These are phyloP conservation scores for Blastobotrys elegans DNA, from an alignment of 1,139 yeast genomes.

Conservation along the genomic window DNA sequence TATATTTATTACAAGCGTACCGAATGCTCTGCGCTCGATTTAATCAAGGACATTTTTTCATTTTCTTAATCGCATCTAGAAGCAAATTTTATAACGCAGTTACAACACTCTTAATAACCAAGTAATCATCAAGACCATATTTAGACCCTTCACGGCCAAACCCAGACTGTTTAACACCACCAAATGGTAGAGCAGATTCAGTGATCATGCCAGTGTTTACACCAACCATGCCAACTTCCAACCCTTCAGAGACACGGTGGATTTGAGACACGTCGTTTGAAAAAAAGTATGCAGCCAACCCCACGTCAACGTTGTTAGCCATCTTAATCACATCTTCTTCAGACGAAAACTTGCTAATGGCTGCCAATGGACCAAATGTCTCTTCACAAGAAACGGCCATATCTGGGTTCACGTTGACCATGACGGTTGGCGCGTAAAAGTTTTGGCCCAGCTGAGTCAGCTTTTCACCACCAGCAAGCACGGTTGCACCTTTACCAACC, in stretches of 20 bases:
- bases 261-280: constrained; percentile 59
- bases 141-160: constrained; percentile 79
- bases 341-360: constrained; percentile 53
- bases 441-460: constrained; percentile 63
- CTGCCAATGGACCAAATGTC: constrained; percentile 89
- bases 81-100: constrained; percentile 12
- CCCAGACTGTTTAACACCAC: constrained; percentile 76
- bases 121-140: constrained; percentile 71
- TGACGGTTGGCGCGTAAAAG: constrained; percentile 73
- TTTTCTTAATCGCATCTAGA: no score
- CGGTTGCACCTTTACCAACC: constrained; percentile 60
- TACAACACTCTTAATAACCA: constrained; percentile 57
- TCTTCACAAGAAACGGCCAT: constrained; percentile 69
- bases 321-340: constrained; percentile 63
- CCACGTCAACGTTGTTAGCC: constrained; percentile 69
- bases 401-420: constrained; percentile 57
- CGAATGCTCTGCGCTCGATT: no score
- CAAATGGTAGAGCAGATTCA: constrained; percentile 71
- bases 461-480: constrained; percentile 61
- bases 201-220: constrained; percentile 69
- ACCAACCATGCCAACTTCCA: constrained; percentile 80
- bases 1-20: neutral
- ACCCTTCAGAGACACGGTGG: constrained; percentile 61
- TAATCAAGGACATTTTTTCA: no score
- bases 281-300: constrained; percentile 78